Conservation (phyloP, 176 grass and related monocot genomes). For the Hyparrhenia diplandra region DNA sequence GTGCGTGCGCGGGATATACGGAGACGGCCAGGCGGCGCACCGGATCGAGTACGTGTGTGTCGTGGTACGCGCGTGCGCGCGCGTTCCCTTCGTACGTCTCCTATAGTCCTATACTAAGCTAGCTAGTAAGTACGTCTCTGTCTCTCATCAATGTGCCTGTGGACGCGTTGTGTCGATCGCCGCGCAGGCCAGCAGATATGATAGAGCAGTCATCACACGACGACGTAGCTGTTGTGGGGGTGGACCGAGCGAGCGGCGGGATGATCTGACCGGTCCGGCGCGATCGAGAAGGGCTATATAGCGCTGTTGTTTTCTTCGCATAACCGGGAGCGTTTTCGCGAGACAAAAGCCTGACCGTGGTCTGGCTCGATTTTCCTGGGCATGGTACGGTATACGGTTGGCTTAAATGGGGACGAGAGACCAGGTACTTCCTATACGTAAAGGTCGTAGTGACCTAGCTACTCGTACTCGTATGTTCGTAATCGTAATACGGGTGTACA, state of each 20-base stretch:
- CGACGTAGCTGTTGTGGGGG: too few relatives aligned
- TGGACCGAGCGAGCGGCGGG: background rate
- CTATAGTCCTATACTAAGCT: too few relatives aligned
- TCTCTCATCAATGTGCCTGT: background rate
- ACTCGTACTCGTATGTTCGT: too few relatives aligned
- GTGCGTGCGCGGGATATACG: too few relatives aligned
- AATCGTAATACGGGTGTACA: too few relatives aligned
- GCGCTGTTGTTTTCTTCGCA: background rate
- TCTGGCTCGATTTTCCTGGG: slow-evolving; percentile 27
- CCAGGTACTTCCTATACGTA: too few relatives aligned
- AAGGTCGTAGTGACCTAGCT: too few relatives aligned
- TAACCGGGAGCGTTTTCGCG: background rate
- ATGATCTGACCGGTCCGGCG: slow-evolving; percentile 24
- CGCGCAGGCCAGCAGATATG: too few relatives aligned
- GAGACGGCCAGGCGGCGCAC: background rate
- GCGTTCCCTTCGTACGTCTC: background rate
- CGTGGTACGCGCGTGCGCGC: background rate
- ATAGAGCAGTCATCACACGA: too few relatives aligned
- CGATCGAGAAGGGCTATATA: too few relatives aligned
- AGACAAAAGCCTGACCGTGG: background rate
- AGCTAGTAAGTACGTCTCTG: background rate
- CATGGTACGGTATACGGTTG: background rate
- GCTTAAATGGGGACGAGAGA: too few relatives aligned
- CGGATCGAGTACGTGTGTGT: background rate
- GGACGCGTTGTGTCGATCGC: background rate